Conservation (phyloP, 441 rosid species). For the Viola pubescens region DNA sequence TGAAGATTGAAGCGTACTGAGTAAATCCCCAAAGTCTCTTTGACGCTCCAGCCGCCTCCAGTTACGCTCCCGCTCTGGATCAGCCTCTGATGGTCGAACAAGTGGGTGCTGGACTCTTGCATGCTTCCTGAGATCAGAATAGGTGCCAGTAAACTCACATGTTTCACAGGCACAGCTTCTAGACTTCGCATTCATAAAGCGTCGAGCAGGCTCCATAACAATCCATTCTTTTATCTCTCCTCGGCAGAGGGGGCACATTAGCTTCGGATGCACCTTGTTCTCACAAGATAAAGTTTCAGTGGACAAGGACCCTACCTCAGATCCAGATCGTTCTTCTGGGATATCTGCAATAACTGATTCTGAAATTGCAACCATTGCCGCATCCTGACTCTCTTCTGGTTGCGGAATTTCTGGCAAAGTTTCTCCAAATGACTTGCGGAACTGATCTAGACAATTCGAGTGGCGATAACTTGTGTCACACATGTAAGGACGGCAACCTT, state of each 20-base stretch:
- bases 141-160: constrained; percentile 68
- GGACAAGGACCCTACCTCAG: constrained; percentile 29
- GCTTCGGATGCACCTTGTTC: constrained; percentile 33
- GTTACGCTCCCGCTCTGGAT: constrained; percentile 76
- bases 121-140: constrained; percentile 83
- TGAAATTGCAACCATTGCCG: constrained; percentile 22
- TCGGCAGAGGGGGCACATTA: constrained; percentile 88
- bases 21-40: constrained; percentile 92
- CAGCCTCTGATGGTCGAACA: constrained; percentile 80
- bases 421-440: constrained; percentile 53
- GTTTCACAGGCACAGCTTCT: constrained; percentile 92
- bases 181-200: constrained; percentile 70
- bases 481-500: constrained; percentile 77
- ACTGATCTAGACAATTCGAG: constrained; percentile 77
- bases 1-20: constrained; percentile 81
- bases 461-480: constrained; percentile 82
- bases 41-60: constrained; percentile 96
- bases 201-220: constrained; percentile 64
- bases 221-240: constrained; percentile 80
- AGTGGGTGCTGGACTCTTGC: constrained; percentile 81
- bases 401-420: constrained; percentile 22
- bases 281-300: constrained; percentile 28
- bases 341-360: constrained; percentile 28
- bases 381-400: constrained; percentile 27
- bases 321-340: constrained; percentile 30